Base-by-base conservation (phyloP, 257 asterid species). In the Penstemon barbatus region DNA sequence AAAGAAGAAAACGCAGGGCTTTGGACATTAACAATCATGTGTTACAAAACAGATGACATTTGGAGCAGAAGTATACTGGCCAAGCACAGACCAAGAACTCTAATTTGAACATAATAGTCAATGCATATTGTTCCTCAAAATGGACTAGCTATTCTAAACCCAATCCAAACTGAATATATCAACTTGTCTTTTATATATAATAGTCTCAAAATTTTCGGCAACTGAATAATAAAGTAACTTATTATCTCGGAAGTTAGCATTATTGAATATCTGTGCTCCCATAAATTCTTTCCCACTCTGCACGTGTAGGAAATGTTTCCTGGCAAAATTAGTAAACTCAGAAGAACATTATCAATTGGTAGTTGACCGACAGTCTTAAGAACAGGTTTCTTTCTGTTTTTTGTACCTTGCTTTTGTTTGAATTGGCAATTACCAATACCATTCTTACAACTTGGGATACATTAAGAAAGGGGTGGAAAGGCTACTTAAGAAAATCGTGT, bases 341-440 rank as follows among this genome's bases (percentile, higher is more conserved):
- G 36, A 56, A 67, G 61, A 68, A 19, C n/a, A 60, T 46, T 19
- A 7, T 55, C 56, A 41, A 69, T 58, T 72, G 52, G 38, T 52
- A 58, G 38, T 58, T 39, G 45, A 64, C 71, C 70, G 60, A 25
- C 44, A 69, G 10, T 53, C 68, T 15, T 70, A 59, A 40, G 5
- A n/a, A 71, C 54, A 56, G 13, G 40, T 57, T n/a, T 42, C 44
- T 66, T 19, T 61, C 40, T n/a, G 38, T 44, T 55, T 43, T 40
- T 44, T 53, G 40, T 58, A 59, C 56, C 66, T 25, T 51, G 37
- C 25, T 70, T 38, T 68, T 63, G 10, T 5, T 49, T 38, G 54
- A 62, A 71, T 38, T 68, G 50, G 37, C 50, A 49, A 69, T 18
- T 13, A 64, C 7, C 52, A 63, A 70, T 70, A 66, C 66, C 44